Evolutionary conservation across 2,329 filamentous ascomycete species (phyloP).

Genomic region (Scedosporium apiospermum): DNA sequence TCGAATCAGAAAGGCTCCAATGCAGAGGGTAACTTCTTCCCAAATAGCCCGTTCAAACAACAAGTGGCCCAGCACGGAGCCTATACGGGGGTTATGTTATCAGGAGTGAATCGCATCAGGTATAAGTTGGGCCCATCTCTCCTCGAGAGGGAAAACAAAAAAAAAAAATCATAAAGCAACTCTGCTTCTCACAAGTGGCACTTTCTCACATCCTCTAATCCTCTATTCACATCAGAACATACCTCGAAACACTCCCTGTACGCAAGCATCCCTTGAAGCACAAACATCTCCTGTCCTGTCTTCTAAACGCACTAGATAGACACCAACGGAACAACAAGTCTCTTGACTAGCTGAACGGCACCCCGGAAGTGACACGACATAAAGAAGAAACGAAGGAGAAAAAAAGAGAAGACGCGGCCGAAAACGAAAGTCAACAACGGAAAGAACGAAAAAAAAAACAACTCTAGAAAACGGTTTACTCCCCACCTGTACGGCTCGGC

Average conservation of each 20-base stretch:
- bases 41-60: constrained; percentile 1
- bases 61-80: background rate
- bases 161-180: background rate
- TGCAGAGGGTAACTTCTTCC: background rate
- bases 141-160: background rate
- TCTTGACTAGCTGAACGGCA: background rate
- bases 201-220: background rate
- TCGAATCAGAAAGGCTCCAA: constrained; percentile 5
- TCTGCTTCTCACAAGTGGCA: background rate
- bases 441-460: background rate
- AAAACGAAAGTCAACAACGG: background rate
- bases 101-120: background rate
- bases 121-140: constrained; percentile 2
- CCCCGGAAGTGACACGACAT: background rate
- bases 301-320: background rate
- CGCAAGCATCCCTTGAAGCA: background rate
- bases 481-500: background rate
- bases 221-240: background rate
- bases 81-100: background rate
- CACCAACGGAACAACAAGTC: background rate
- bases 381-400: background rate
- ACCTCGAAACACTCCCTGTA: background rate
- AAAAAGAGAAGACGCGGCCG: background rate
- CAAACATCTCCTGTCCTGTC: background rate
- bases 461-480: background rate